These are phyloP conservation scores for Saprolegnia parasitica DNA, from an alignment of 352 stramenopile species.

Conservation along the genomic window DNA sequence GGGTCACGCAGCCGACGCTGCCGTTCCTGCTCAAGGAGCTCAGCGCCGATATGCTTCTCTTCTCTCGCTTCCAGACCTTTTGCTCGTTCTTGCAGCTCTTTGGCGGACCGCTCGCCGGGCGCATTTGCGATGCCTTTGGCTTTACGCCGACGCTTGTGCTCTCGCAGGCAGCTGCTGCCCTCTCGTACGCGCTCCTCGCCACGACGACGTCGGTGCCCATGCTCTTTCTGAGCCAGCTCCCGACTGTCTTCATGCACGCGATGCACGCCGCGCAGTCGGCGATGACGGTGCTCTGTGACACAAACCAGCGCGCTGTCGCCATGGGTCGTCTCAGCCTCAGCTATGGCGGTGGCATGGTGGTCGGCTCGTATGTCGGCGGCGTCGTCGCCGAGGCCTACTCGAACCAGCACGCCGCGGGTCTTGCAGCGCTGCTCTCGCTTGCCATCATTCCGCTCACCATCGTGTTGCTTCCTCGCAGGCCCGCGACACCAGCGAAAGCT, in stretches of 20 bases:
- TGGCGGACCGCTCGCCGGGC: constrained; percentile 30
- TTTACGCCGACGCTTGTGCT: constrained; percentile 16
- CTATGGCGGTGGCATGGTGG: constrained; percentile 31
- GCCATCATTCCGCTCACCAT: constrained; percentile 3
- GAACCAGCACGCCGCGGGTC: neutral
- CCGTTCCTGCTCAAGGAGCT: constrained; percentile 31
- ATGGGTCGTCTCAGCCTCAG: constrained; percentile 32
- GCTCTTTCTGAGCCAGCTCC: constrained; percentile 27
- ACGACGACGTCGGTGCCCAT: constrained; percentile 7
- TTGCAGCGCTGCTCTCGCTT: constrained; percentile 1
- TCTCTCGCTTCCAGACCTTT: constrained; percentile 29
- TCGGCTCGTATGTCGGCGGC: constrained; percentile 30
- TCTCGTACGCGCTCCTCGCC: constrained; percentile 28
- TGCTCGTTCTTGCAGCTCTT: constrained; percentile 30
- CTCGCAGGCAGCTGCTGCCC: neutral
- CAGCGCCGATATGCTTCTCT: constrained; percentile 22
- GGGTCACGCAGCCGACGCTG: constrained; percentile 31
- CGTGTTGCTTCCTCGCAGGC: neutral
- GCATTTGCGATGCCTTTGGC: constrained; percentile 29
- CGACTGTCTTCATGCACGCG: constrained; percentile 30
- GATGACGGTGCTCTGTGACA: constrained; percentile 14
- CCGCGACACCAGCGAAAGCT: neutral
- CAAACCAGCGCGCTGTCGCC: constrained; percentile 23
- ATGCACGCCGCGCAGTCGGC: constrained; percentile 32
- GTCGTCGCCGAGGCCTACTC: constrained; percentile 7